These are phyloP conservation scores for Papiliotrema terrestris DNA, from an alignment of 1,284 basidiomycete genomes.

Conservation along the genomic window DNA sequence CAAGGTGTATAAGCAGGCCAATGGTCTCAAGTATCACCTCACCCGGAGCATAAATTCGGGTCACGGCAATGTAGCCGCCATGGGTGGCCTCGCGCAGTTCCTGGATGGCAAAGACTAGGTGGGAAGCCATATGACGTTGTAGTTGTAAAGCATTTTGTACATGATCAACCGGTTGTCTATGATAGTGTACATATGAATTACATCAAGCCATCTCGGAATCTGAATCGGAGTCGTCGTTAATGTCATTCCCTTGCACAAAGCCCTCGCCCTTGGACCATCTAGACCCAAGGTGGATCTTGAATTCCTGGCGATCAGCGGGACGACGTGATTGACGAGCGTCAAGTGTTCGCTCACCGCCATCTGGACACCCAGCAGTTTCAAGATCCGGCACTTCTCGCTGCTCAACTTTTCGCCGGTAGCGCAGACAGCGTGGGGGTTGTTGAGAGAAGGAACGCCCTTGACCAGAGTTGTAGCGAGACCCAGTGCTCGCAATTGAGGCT, in stretches of 20 bases:
- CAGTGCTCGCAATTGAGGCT: slow-evolving; percentile 88
- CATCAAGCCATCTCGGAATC: background rate
- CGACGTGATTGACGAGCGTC: background rate
- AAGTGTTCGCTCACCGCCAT: slow-evolving; percentile 58
- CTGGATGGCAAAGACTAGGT: slow-evolving; percentile 9
- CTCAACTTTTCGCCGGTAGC: slow-evolving; percentile 75
- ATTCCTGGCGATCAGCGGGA: slow-evolving; percentile 45
- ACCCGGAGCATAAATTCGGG: slow-evolving; percentile 45
- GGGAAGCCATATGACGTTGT: background rate
- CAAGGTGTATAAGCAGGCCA: slow-evolving; percentile 59
- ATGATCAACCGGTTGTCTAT: background rate
- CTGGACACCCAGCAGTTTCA: slow-evolving; percentile 81
- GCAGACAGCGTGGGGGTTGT: slow-evolving; percentile 77
- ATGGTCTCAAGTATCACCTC: slow-evolving; percentile 49
- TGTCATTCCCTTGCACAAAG: slow-evolving; percentile 58
- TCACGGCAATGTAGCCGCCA: slow-evolving; percentile 44
- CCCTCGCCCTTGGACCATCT: slow-evolving; percentile 73
- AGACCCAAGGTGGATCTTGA: slow-evolving; percentile 66
- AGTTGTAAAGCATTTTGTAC: background rate
- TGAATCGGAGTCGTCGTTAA: slow-evolving; percentile 34
- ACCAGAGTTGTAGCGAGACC: slow-evolving; percentile 83
- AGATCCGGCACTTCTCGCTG: slow-evolving; percentile 77
- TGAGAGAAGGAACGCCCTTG: slow-evolving; percentile 82
- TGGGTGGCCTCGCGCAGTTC: slow-evolving; percentile 30
- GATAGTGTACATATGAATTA: background rate